Evolutionary conservation across 2,329 filamentous ascomycete species (phyloP), one percentile per base, ranked within the genome.

Genomic region (Alternaria metachromatica): DNA sequence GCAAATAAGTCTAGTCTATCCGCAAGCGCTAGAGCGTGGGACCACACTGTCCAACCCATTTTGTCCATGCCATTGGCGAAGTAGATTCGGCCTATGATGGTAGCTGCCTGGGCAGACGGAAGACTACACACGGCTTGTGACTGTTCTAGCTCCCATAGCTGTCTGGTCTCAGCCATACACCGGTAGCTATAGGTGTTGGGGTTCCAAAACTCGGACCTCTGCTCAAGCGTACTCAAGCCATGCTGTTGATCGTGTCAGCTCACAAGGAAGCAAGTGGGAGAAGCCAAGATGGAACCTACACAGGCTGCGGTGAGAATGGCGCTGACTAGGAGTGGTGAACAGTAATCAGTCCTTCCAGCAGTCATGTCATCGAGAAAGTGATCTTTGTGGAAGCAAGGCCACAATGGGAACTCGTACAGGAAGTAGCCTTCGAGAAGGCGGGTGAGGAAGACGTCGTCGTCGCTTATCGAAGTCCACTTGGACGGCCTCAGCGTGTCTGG

Each of bases 311-410:
- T 60, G 28, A 68, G 23, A 37, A 66, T 48, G 3, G 41, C 37
- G 23, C 61, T 66, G 25, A 66, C 61, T 13, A 64, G 56, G 11
- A 68, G 54, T 6, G 50, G 30, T n/a, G 66, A 66, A 58, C 63
- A 68, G 55, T 54, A 61, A 12, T 59, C 55, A 18, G 23, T 28
- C 15, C n/a, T 15, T 41, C 41, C 56, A 20, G 61, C n/a, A 12
- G 54, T 21, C 50, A 69, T 58, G 30, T 67, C 66, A 5, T 60
- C 59, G 13, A 69, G 56, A 26, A 69, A 63, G n/a, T 54, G 18
- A 20, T 69, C 64, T 43, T 65, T 68, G 18, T 69, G 66, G 33
- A 69, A 65, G 28, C 50, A 60, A 5, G 56, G 37, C 26, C 30
- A 64, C 12, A 49, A 57, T 3, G 53, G 58, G 23, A 50, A 67